Base-by-base conservation (phyloP, 1,139 yeast genomes). In the Protomyces gravidus region DNA sequence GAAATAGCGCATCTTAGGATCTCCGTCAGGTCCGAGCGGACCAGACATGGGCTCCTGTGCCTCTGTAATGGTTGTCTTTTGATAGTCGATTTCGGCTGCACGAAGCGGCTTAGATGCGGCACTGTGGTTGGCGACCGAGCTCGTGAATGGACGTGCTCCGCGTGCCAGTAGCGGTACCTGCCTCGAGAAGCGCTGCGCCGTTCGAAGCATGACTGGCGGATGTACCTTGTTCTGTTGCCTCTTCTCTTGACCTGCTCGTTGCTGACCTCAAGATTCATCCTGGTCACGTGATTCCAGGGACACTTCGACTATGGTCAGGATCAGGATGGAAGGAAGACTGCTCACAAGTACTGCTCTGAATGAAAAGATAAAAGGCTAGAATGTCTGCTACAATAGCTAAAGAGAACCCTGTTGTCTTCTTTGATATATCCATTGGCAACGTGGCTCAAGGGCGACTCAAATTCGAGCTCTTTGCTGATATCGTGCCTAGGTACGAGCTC, bases 391-490 rank as follows among this genome's bases (percentile, higher is more conserved):
- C 40, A 30, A 15, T n/a, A n/a, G 23, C 45, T 5, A 42, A 48
- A 23, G 40, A n/a, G 28, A 27, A 45, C 21, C 36, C 50, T 6
- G 39, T 47, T 7, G 60, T 55, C 32, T 50, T 51, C 26, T 46
- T 49, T 27, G 49, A n/a, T n/a, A 30, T 30, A 50, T 59, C 62
- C 50, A 61, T 56, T 15, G 45, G 51, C 64, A 73, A 70, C 5
- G 68, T 67, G 49, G 64, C 66, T 1, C 63, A 74, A 47, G 79
- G 82, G 1, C 67, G 83, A 46, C 68, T 80, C 50, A 78, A 79
- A 65, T 72, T 80, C 46, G 74, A 77, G 66, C 70, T 80, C 23
- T 78, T 69, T 64, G 71, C 74, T 7, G 71, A 73, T 6, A 70
- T 71, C 32, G 67, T 77, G 11, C 82, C 82, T 1, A 70, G 67